phyloP scores from a whole-genome alignment of 768 basidiomycete genomes.

The Auriscalpium orientale region DNA sequence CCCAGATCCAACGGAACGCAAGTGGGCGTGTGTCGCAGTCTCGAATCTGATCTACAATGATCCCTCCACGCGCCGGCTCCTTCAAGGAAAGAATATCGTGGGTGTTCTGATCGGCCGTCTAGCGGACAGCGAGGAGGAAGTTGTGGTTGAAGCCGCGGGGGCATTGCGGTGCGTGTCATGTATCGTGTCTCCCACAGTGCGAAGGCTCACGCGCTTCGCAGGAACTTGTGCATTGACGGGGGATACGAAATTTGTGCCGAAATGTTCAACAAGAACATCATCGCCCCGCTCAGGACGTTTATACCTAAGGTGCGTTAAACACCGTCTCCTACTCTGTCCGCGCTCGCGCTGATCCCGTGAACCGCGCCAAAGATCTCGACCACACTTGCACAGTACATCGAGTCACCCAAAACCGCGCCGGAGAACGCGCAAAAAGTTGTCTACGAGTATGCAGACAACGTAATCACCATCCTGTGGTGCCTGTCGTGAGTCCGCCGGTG shows the following conservation, averaged over 20 bases:
- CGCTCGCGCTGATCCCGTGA: background rate
- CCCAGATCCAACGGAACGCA: conserved; percentile 70
- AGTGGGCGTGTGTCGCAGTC: conserved; percentile 96
- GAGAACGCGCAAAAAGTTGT: conserved; percentile 70
- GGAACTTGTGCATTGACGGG: conserved; percentile 91
- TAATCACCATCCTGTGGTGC: conserved; percentile 91
- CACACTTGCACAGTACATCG: conserved; percentile 60
- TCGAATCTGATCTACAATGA: conserved; percentile 94
- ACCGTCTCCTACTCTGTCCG: too few species aligned
- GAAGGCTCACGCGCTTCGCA: conserved; percentile 22
- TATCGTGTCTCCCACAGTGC: background rate
- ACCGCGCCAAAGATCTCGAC: conserved; percentile 55
- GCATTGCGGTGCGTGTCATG: conserved; percentile 61
- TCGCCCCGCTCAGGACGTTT: conserved; percentile 67
- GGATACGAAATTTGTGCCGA: conserved; percentile 94
- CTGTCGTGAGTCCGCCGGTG: conserved; percentile 62
- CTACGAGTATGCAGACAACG: conserved; percentile 85
- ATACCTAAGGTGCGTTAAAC: conserved; percentile 57
- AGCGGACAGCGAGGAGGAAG: conserved; percentile 86
- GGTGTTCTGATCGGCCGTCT: conserved; percentile 80
- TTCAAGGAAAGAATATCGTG: conserved; percentile 89
- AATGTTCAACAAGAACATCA: conserved; percentile 94
- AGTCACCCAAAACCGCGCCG: conserved; percentile 50
- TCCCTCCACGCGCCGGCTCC: conserved; percentile 79
- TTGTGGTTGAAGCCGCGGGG: conserved; percentile 83